Conservation (phyloP, 1,284 basidiomycete genomes). For the Rhizopogon parksii region DNA sequence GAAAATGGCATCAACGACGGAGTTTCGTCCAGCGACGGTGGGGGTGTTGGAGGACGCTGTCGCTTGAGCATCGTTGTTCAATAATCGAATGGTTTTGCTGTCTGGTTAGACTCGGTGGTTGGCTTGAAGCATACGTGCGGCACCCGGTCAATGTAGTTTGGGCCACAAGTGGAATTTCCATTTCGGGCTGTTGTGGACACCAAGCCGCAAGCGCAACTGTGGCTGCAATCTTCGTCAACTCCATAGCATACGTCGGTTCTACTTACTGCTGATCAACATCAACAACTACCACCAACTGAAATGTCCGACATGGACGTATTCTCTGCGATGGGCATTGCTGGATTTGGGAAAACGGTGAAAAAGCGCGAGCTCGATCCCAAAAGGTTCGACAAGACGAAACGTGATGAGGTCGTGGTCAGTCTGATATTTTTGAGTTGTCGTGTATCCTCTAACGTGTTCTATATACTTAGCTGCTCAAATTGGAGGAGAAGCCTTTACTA, state of each 20-base stretch:
- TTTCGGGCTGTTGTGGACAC: not conserved
- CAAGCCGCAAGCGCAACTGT: not conserved
- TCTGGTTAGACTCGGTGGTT: conserved; percentile 2
- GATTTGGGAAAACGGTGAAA: conserved; percentile 67
- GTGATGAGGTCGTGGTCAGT: conserved; percentile 38
- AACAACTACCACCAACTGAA: conserved; percentile 12
- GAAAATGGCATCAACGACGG: conserved; percentile 20
- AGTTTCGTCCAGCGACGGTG: conserved; percentile 35
- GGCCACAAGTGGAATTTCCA: not conserved
- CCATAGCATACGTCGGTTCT: not conserved
- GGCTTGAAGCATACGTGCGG: not conserved
- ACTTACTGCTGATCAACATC: not conserved
- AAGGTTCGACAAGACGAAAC: conserved; percentile 70
- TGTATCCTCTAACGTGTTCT: conserved; percentile 12
- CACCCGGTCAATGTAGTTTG: no score
- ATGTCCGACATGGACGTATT: conserved; percentile 65
- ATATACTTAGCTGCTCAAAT: conserved; percentile 10
- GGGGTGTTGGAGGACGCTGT: conserved; percentile 49
- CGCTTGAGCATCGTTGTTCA: conserved; percentile 56
- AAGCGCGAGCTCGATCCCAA: conserved; percentile 61
- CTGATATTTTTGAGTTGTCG: conserved; percentile 3
- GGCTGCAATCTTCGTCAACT: not conserved
- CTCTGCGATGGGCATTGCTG: conserved; percentile 73
- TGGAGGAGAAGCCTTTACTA: not conserved
- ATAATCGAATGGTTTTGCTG: not conserved